These are phyloP conservation scores for Antitrichia curtipendula DNA, from an alignment of 225 moss, liverwort and hornwort genomes.

Conservation along the genomic window DNA sequence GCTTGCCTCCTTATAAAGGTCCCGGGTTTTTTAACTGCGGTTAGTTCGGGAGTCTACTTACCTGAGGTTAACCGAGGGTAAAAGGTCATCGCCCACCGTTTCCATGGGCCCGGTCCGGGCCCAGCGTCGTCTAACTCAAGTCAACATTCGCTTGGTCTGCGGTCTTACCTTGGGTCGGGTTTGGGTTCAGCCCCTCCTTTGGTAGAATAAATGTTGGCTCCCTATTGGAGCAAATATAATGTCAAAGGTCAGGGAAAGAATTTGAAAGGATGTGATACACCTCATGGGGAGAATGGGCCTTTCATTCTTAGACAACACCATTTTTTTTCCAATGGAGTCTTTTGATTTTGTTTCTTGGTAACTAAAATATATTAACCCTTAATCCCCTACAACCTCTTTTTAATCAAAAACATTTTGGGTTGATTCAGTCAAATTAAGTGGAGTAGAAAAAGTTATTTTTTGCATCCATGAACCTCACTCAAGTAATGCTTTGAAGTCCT, in stretches of 20 bases:
- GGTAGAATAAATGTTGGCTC: too few species aligned
- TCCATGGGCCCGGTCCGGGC: not conserved
- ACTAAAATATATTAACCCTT: accelerated
- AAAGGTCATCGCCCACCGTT: constrained; percentile 18
- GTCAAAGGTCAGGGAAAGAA: too few species aligned
- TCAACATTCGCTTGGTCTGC: not conserved
- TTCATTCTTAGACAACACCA: accelerated
- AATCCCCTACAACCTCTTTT: accelerated
- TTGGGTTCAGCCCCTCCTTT: not conserved
- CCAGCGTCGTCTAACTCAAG: not conserved
- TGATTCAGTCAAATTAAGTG: not conserved
- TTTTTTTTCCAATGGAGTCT: too few species aligned
- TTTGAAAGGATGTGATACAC: too few species aligned
- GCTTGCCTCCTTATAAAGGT: constrained; percentile 6
- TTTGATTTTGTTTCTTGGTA: accelerated
- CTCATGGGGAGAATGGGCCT: not conserved
- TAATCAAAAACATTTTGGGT: not conserved
- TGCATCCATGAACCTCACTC: not conserved
- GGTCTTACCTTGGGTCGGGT: not conserved
- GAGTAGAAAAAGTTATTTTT: not conserved
- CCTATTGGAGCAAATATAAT: not conserved
- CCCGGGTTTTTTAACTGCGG: not conserved
- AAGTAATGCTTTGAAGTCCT: not conserved
- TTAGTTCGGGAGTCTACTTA: not conserved
- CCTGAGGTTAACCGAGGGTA: not conserved